phyloP scores from a whole-genome alignment of 768 basidiomycete genomes.

The Zangia roseola region DNA sequence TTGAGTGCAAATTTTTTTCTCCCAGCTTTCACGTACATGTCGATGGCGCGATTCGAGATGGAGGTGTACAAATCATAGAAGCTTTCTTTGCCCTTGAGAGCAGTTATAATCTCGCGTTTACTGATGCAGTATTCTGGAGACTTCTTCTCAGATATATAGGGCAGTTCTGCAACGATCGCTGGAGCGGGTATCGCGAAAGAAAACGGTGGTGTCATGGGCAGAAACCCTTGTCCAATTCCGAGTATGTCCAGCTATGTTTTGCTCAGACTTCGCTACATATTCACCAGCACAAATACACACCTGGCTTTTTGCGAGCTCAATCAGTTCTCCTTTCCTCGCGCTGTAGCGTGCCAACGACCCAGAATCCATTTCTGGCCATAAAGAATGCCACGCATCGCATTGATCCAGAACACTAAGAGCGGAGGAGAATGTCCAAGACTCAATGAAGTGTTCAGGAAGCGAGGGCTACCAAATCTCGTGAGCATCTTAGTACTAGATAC shows the following conservation, averaged over 20 bases:
- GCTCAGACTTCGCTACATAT: neutral
- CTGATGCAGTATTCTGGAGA: conserved; percentile 43
- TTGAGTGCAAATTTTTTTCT: conserved; percentile 84
- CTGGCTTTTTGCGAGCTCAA: conserved; percentile 87
- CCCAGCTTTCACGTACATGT: conserved; percentile 79
- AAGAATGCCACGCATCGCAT: conserved; percentile 69
- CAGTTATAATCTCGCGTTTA: conserved; percentile 57
- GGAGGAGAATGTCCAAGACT: conserved; percentile 93
- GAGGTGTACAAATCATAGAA: conserved; percentile 80
- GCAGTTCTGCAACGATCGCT: conserved; percentile 8
- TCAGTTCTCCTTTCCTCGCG: conserved; percentile 84
- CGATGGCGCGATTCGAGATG: conserved; percentile 79
- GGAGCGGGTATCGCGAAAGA: conserved; percentile 41
- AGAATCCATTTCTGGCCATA: conserved; percentile 44
- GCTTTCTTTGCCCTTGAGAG: conserved; percentile 49
- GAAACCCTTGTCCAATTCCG: conserved; percentile 68
- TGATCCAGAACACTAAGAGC: conserved; percentile 80
- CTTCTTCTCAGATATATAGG: conserved; percentile 20
- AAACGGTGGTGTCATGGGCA: conserved; percentile 77
- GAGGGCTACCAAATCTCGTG: conserved; percentile 37
- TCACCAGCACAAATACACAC: conserved; percentile 39
- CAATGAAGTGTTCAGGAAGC: conserved; percentile 72
- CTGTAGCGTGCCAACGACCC: conserved; percentile 50
- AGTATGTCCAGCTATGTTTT: conserved; percentile 73
- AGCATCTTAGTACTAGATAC: conserved; percentile 13